These are phyloP conservation scores for Russula olivacea DNA, from an alignment of 768 basidiomycete genomes.

Conservation along the genomic window DNA sequence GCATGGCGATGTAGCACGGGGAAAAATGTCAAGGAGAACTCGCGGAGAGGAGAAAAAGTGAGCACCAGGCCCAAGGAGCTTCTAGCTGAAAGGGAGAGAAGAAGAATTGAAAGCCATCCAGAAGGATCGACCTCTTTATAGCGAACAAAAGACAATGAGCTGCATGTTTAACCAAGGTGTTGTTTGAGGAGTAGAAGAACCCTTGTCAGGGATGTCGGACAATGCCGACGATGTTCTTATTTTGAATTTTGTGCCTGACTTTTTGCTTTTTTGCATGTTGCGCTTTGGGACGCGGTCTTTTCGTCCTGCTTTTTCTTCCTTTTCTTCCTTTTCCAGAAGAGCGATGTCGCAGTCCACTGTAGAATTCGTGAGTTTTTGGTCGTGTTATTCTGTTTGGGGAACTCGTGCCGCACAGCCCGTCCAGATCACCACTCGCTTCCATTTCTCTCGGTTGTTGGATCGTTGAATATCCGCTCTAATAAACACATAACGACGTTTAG, in stretches of 20 bases:
- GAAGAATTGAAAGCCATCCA: no score
- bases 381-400: not conserved
- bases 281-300: constrained; percentile 30
- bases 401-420: not conserved
- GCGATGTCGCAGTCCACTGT: constrained; percentile 21
- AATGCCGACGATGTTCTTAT: not conserved
- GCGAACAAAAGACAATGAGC: constrained; percentile 10
- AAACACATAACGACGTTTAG: constrained; percentile 36
- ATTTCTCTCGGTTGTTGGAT: no score
- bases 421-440: no score
- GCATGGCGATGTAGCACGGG: constrained; percentile 9
- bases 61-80: constrained; percentile 20
- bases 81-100: constrained; percentile 12
- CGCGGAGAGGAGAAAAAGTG: not conserved
- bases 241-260: not conserved
- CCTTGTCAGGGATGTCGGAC: not conserved
- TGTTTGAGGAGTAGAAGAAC: not conserved
- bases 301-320: constrained; percentile 16
- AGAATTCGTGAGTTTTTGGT: constrained; percentile 22
- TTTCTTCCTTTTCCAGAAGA: constrained; percentile 9
- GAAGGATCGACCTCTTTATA: constrained; percentile 1
- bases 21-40: not conserved
- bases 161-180: no score
- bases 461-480: not conserved
- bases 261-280: constrained; percentile 31